A percentile compares a stretch with the other conserved stretches of the same genome.
Evolutionary conservation across 2,329 filamentous ascomycete genomes (phyloP).

Genomic region (Tolypocladium inflatum): DNA sequence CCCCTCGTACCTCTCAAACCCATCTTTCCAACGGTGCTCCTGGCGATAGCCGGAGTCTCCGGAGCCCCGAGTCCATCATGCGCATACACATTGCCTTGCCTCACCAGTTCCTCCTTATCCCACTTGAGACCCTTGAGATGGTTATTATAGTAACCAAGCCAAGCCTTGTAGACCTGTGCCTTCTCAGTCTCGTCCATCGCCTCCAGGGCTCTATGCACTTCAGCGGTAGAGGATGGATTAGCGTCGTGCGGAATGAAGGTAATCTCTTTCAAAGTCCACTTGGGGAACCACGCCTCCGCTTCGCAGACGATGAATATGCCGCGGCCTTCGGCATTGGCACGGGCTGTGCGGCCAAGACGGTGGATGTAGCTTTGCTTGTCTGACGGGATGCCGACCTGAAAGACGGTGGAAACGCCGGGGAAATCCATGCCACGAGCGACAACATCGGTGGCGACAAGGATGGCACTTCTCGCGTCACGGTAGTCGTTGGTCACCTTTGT

Average conservation of each 20-base stretch:
- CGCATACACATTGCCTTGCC: conserved; percentile 41
- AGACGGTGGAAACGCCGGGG: conserved; percentile 57
- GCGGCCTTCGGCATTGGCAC: conserved; percentile 53
- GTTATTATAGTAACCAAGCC: conserved; percentile 47
- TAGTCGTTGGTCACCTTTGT: conserved; percentile 52
- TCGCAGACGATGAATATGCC: conserved; percentile 50
- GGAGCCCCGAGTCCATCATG: conserved; percentile 34
- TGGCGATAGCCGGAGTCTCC: conserved; percentile 36
- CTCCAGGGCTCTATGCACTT: conserved; percentile 28
- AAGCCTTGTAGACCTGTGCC: conserved; percentile 44
- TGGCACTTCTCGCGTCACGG: conserved; percentile 39
- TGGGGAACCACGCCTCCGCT: conserved; percentile 40
- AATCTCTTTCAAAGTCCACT: conserved; percentile 43
- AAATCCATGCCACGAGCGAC: conserved; percentile 67
- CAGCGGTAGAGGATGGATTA: conserved; percentile 30
- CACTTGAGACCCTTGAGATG: conserved; percentile 34
- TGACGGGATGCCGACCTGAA: conserved; percentile 51
- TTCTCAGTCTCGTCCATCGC: conserved; percentile 34
- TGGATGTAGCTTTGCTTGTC: conserved; percentile 58
- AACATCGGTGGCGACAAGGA: conserved; percentile 62
- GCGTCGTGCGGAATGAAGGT: conserved; percentile 36
- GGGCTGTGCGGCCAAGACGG: conserved; percentile 56
- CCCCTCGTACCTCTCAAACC: conserved; percentile 43
- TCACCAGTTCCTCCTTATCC: conserved; percentile 35
- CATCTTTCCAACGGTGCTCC: conserved; percentile 45